phyloP scores from a whole-genome alignment of 2,329 filamentous ascomycete species.

The Cytospora paraplurivora region DNA sequence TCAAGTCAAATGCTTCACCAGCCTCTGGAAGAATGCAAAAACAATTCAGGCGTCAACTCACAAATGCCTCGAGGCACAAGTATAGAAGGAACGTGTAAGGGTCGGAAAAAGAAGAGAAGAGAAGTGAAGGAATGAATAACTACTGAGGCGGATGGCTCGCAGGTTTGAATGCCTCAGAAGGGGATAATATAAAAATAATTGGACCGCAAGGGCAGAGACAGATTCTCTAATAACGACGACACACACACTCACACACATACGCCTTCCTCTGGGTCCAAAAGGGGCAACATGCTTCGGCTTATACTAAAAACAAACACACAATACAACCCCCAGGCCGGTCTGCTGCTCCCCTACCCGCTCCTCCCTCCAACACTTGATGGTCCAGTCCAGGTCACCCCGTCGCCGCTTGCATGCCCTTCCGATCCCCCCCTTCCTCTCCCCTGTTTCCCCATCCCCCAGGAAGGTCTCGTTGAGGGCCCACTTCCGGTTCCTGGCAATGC shows the following conservation, averaged over 20 bases:
- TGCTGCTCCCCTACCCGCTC: too few relatives aligned
- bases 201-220: neutral
- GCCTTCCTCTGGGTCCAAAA: neutral
- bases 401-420: too few relatives aligned
- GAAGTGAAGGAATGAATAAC: slow-evolving; percentile 38
- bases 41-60: neutral
- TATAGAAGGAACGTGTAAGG: neutral
- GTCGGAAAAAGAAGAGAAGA: slow-evolving; percentile 31
- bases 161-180: slow-evolving; percentile 40
- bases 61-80: neutral
- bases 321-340: neutral
- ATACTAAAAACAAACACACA: slow-evolving; percentile 8
- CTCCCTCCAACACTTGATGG: too few relatives aligned
- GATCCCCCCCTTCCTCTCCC: slow-evolving; percentile 11
- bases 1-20: slow-evolving; percentile 28
- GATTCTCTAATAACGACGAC: slow-evolving; percentile 1
- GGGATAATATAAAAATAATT: slow-evolving; percentile 13
- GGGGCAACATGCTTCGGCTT: slow-evolving; percentile 4
- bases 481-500: neutral
- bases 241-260: neutral
- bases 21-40: slow-evolving; percentile 1
- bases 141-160: slow-evolving; percentile 28
- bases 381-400: too few relatives aligned
- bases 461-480: too few relatives aligned
- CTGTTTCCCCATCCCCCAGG: neutral